Percentiles rank a stretch among this genome's conserved stretches.
phyloP scores from a whole-genome alignment of 2,329 filamentous ascomycete species.

The Gnomoniopsis sp. region DNA sequence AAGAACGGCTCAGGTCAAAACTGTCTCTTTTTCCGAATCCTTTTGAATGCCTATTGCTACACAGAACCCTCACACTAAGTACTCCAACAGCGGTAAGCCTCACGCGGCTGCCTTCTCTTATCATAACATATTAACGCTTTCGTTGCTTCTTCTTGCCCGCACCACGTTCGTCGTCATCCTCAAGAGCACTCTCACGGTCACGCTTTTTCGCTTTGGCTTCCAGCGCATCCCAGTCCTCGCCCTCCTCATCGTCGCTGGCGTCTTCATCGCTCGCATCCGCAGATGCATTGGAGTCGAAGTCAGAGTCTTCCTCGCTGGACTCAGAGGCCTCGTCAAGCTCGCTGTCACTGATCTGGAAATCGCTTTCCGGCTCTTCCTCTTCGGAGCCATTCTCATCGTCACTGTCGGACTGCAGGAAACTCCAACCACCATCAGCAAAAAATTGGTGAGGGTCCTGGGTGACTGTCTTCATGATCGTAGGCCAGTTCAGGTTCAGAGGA shows the following conservation, averaged over 20 bases:
- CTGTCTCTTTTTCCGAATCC: no score
- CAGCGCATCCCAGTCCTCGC: constrained; percentile 91
- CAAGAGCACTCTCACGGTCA: constrained; percentile 64
- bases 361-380: constrained; percentile 84
- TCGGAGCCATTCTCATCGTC: constrained; percentile 77
- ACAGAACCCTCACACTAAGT: no score
- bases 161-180: constrained; percentile 69
- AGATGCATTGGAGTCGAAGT: constrained; percentile 86
- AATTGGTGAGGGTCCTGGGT: constrained; percentile 91
- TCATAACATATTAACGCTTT: background rate
- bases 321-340: constrained; percentile 82
- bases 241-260: constrained; percentile 70
- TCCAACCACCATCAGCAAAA: constrained; percentile 94
- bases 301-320: constrained; percentile 76
- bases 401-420: constrained; percentile 81
- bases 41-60: no score
- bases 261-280: constrained; percentile 80
- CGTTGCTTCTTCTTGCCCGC: constrained; percentile 63
- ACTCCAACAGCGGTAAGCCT: no score
- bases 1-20: no score
- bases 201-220: constrained; percentile 87
- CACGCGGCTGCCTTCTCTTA: no score
- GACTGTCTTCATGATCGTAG: constrained; percentile 99
- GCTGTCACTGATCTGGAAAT: constrained; percentile 85
- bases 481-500: constrained; percentile 97